Evolutionary conservation across 2,329 filamentous ascomycete genomes (phyloP).

Genomic region (Colletotrichum limetticola): DNA sequence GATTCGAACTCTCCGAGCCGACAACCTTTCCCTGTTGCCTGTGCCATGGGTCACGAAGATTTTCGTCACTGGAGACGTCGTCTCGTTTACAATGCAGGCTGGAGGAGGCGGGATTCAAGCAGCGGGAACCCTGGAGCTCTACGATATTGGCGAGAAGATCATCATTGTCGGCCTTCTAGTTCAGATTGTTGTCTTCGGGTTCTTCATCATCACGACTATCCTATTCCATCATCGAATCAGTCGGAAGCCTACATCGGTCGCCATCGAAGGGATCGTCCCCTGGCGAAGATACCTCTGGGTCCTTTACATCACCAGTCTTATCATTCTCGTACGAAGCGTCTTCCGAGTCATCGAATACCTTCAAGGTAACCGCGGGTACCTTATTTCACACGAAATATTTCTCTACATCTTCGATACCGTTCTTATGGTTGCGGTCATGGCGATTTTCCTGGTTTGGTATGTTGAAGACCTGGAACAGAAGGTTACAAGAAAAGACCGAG

Average conservation of each 20-base stretch:
- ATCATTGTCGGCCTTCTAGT: conserved; percentile 63
- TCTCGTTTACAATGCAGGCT: conserved; percentile 54
- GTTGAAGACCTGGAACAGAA: background rate
- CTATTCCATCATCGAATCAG: conserved; percentile 54
- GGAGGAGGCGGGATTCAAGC: conserved; percentile 44
- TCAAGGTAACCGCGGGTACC: conserved; percentile 44
- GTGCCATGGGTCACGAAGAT: conserved; percentile 52
- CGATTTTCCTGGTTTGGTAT: conserved; percentile 17
- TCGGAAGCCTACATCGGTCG: conserved; percentile 26
- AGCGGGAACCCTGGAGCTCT: background rate
- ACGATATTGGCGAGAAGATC: conserved; percentile 53
- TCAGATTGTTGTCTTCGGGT: conserved; percentile 65
- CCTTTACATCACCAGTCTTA: conserved; percentile 46
- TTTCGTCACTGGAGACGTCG: conserved; percentile 58
- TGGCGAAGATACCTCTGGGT: conserved; percentile 42
- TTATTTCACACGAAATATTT: conserved; percentile 46
- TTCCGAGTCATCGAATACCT: conserved; percentile 55
- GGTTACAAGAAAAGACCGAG: background rate
- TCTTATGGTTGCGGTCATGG: conserved; percentile 52
- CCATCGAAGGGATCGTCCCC: conserved; percentile 36
- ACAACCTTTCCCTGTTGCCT: conserved; percentile 30
- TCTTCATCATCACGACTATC: conserved; percentile 60
- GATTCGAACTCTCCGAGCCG: conserved; percentile 40
- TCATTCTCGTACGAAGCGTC: conserved; percentile 51
- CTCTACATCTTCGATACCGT: conserved; percentile 52